Evolutionary conservation across 2,329 filamentous ascomycete species (phyloP).

Genomic region (Alternaria sp.): DNA sequence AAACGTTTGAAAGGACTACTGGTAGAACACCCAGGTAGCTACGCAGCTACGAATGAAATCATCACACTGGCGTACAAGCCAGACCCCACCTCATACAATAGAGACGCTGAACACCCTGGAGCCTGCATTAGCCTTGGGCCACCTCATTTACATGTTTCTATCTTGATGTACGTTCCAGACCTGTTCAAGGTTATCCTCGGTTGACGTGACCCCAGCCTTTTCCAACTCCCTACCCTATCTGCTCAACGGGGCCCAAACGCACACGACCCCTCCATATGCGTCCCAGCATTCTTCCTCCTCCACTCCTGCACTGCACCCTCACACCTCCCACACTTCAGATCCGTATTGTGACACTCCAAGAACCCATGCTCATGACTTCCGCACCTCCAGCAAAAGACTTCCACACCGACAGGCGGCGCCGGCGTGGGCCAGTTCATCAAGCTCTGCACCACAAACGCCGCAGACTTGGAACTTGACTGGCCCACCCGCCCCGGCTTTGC

Average conservation of each 20-base stretch:
- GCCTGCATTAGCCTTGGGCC: background rate
- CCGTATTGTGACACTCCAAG: conserved; percentile 6
- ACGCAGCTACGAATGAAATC: background rate
- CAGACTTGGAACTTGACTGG: conserved; percentile 12
- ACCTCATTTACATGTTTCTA: background rate
- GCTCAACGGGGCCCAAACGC: background rate
- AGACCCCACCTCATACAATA: background rate
- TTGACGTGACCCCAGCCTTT: no score
- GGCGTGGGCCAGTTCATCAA: conserved; percentile 22
- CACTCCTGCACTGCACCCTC: conserved; percentile 1
- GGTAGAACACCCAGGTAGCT: background rate
- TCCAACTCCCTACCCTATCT: background rate
- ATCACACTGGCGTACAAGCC: background rate
- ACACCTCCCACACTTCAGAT: conserved; percentile 13
- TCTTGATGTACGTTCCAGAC: background rate
- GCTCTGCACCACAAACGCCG: conserved; percentile 11
- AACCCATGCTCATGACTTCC: conserved; percentile 6
- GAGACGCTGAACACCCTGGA: background rate
- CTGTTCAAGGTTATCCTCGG: no score
- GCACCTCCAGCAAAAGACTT: conserved; percentile 17
- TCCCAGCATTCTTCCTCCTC: conserved; percentile 16
- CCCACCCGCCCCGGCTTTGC: conserved; percentile 16
- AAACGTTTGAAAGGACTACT: background rate
- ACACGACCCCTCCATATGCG: conserved; percentile 13
- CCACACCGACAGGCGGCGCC: conserved; percentile 14